Conservation (phyloP, 495 filamentous ascomycete species). For the Lentithecium fluviatile region DNA sequence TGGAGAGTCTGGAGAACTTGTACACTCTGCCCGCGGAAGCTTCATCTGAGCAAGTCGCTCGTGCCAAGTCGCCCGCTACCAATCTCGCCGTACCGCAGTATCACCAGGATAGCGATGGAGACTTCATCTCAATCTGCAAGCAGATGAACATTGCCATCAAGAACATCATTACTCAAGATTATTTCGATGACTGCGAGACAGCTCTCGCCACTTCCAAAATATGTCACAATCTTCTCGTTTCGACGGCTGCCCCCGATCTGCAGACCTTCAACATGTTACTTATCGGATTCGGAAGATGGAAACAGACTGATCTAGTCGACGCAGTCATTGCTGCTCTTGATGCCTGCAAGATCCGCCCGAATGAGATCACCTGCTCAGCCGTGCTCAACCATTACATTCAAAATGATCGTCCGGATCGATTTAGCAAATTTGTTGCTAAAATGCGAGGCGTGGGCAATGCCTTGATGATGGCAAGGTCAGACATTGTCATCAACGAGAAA, state of each 20-base stretch:
- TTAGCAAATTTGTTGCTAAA: conserved; percentile 31
- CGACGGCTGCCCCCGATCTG: conserved; percentile 56
- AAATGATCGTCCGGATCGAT: conserved; percentile 21
- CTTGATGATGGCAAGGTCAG: conserved; percentile 37
- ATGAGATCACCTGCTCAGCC: conserved; percentile 52
- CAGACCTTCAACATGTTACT: conserved; percentile 69
- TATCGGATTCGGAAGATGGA: conserved; percentile 53
- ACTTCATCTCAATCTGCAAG: conserved; percentile 14
- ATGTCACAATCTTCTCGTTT: conserved; percentile 65
- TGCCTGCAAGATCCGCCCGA: conserved; percentile 52
- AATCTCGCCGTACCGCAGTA: conserved; percentile 24
- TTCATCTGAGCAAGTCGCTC: not conserved
- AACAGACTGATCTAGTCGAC: conserved; percentile 52
- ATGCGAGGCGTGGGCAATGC: conserved; percentile 40
- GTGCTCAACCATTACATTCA: conserved; percentile 56
- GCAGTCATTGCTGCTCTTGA: conserved; percentile 54
- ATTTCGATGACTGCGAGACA: not conserved
- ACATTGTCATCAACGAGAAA: conserved; percentile 36
- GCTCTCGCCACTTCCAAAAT: conserved; percentile 53
- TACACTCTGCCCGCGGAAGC: not conserved
- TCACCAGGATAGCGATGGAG: conserved; percentile 35
- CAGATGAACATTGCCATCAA: conserved; percentile 35
- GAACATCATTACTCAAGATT: not conserved
- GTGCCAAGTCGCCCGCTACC: not conserved
- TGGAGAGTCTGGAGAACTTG: not conserved